Percentiles rank a stretch among this genome's conserved stretches.
phyloP scores from a whole-genome alignment of 257 asterid genomes.

The Scutellaria barbata region DNA sequence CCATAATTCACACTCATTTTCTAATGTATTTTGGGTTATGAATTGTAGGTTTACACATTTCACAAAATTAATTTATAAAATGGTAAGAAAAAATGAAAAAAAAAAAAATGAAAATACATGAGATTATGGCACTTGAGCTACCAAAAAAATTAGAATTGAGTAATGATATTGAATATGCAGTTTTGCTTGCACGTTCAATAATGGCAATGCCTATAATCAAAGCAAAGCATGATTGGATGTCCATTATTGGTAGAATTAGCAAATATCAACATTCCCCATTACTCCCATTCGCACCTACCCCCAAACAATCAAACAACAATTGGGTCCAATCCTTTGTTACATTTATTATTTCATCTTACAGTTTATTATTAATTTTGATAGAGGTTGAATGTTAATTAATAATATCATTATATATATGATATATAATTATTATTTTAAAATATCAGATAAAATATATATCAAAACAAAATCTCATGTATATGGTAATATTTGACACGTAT shows the following conservation, averaged over 20 bases:
- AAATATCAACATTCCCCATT: conserved; percentile 13
- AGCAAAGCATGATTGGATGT: conserved; percentile 33
- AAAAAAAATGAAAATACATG: not conserved
- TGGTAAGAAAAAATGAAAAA: not conserved
- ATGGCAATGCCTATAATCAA: conserved; percentile 36
- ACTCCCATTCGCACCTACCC: not conserved
- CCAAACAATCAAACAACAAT: not conserved
- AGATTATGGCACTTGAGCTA: conserved; percentile 33
- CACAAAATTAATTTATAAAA: not conserved
- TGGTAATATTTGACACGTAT: too few species aligned
- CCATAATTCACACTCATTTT: too few species aligned
- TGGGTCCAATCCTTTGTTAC: too few species aligned
- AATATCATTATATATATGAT: too few species aligned
- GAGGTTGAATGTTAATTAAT: not conserved
- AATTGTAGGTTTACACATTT: not conserved
- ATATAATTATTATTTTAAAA: too few species aligned
- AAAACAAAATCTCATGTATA: too few species aligned
- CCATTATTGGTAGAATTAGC: conserved; percentile 26
- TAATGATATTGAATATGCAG: conserved; percentile 28
- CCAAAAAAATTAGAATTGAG: not conserved
- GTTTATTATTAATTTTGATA: not conserved
- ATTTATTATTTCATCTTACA: not conserved
- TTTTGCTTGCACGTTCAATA: conserved; percentile 39
- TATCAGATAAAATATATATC: too few species aligned
- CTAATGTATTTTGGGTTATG: not conserved